phyloP scores from a whole-genome alignment of 106 monocot species.

The Gastrodia elata region DNA sequence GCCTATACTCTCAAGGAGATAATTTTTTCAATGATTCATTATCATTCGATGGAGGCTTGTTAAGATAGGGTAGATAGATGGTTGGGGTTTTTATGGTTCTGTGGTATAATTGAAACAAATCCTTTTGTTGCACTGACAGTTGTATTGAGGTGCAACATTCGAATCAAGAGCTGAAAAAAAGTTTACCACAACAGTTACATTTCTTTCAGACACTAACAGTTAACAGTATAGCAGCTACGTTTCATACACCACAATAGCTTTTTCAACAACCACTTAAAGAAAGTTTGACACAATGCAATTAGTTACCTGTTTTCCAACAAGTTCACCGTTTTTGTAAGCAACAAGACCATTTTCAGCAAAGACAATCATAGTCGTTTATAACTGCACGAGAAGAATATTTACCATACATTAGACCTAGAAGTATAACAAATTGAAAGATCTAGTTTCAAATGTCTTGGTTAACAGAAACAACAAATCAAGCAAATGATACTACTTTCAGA shows the following conservation, averaged over 20 bases:
- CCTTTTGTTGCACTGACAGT: not conserved
- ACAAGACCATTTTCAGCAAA: constrained; percentile 97
- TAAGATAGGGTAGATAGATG: too few species aligned
- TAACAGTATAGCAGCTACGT: not conserved
- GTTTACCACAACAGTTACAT: not conserved
- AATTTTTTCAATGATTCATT: not conserved
- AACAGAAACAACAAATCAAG: not conserved
- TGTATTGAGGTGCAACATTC: not conserved
- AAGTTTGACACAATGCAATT: too few species aligned
- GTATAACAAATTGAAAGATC: not conserved
- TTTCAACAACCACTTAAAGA: not conserved
- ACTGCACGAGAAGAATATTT: constrained; percentile 39
- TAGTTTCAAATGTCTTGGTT: not conserved
- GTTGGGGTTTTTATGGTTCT: not conserved
- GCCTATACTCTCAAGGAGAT: not conserved
- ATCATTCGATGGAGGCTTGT: too few species aligned
- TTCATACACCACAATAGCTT: not conserved
- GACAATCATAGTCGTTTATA: constrained; percentile 67
- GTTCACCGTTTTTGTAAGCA: constrained; percentile 81
- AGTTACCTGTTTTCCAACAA: constrained; percentile 72
- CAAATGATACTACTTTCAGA: not conserved
- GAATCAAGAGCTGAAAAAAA: not conserved
- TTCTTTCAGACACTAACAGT: not conserved
- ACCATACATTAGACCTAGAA: not conserved
- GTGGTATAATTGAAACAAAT: too few species aligned